phyloP scores from a whole-genome alignment of 2,329 filamentous ascomycete genomes.

The Cercospora beticola region DNA sequence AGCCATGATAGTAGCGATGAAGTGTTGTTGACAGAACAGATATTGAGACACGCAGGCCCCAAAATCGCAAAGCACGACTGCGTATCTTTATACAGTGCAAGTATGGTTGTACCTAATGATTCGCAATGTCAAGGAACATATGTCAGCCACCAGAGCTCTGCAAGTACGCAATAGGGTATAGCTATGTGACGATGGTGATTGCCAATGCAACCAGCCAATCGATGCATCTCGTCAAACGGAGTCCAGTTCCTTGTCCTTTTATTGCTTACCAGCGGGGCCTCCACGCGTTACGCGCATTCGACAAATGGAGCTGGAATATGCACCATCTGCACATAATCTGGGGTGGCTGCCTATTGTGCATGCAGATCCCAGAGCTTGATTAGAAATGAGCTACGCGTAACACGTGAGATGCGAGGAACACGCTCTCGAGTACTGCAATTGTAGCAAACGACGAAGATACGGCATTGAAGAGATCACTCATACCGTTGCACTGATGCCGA shows the following conservation, averaged over 20 bases:
- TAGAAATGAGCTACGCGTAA: conserved; percentile 1
- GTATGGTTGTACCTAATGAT: neutral
- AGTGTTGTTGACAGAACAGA: neutral
- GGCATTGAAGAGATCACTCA: neutral
- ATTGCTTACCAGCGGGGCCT: neutral
- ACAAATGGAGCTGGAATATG: neutral
- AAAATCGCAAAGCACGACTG: neutral
- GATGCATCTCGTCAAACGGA: neutral
- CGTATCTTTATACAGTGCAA: neutral
- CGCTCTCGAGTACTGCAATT: neutral
- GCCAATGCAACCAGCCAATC: conserved; percentile 17
- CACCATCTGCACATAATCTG: neutral
- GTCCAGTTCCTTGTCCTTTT: neutral
- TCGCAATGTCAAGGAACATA: conserved; percentile 10
- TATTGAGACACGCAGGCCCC: neutral
- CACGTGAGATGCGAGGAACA: neutral
- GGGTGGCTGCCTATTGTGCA: conserved; percentile 2
- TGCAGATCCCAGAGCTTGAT: neutral
- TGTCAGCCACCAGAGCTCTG: conserved; percentile 18
- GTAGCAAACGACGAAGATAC: neutral
- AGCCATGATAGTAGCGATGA: conserved; percentile 19
- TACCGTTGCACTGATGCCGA: neutral
- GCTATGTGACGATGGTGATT: conserved; percentile 21
- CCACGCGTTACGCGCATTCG: neutral
- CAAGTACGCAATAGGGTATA: conserved; percentile 21